Conservation (phyloP, 176 grass and related monocot species). For the Poa pratensis region DNA sequence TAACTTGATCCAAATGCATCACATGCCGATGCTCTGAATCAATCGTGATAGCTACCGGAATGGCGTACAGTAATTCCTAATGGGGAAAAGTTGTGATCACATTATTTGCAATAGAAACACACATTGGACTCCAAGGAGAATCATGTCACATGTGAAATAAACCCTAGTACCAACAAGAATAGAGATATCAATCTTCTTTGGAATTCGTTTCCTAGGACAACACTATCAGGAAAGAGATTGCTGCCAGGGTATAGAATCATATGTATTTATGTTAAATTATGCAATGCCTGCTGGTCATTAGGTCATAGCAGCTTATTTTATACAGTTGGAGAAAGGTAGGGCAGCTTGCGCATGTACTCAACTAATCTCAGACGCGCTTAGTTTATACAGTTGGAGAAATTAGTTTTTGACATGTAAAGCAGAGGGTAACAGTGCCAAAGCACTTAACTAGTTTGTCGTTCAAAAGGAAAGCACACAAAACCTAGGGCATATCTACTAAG, state of each 20-base stretch:
- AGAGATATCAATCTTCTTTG: neutral
- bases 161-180: neutral
- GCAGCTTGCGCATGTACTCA: neutral
- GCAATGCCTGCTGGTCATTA: neutral
- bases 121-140: neutral
- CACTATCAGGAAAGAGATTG: neutral
- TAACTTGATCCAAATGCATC: conserved; percentile 32
- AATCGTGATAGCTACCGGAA: neutral
- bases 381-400: neutral
- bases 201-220: neutral
- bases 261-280: neutral
- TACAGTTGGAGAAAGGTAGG: neutral
- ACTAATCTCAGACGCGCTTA: neutral
- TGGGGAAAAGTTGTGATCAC: neutral
- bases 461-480: conserved; percentile 2
- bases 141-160: neutral
- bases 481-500: neutral
- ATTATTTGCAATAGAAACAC: neutral
- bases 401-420: neutral
- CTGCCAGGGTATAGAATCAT: neutral
- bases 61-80: neutral
- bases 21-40: conserved; percentile 17
- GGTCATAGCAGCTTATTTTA: neutral
- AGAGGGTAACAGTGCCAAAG: neutral
- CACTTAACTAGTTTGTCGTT: conserved; percentile 10